phyloP scores from a whole-genome alignment of 805 yeast genomes.

The Saturnispora diversa region DNA sequence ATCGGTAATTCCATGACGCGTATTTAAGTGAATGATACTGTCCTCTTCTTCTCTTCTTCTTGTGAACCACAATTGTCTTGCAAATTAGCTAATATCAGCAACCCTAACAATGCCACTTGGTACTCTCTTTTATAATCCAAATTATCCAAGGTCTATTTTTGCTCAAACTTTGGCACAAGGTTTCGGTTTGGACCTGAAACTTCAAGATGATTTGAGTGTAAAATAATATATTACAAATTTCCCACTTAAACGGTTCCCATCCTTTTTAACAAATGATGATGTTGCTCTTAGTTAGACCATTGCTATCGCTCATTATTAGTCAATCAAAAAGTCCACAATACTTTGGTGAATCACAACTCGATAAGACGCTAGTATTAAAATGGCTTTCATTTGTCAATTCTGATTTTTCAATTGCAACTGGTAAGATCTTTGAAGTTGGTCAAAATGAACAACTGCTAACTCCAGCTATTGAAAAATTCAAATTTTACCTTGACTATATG shows the following conservation, averaged over 20 bases:
- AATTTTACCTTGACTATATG: not conserved
- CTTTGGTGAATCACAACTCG: constrained; percentile 51
- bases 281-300: constrained; percentile 56
- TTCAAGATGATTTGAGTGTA: constrained; percentile 33
- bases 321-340: constrained; percentile 32
- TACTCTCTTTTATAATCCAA: constrained; percentile 11
- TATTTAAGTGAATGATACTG: too few species aligned
- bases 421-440: not conserved
- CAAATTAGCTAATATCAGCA: not conserved
- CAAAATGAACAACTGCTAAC: constrained; percentile 5
- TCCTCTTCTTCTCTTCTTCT: too few species aligned
- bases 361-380: constrained; percentile 54
- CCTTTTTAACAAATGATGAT: constrained; percentile 56
- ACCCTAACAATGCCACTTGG: constrained; percentile 18
- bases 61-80: too few species aligned
- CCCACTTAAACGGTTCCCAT: constrained; percentile 58
- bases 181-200: constrained; percentile 46
- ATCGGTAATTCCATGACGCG: too few species aligned
- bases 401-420: constrained; percentile 44
- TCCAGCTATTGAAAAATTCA: not conserved
- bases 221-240: constrained; percentile 39
- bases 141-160: constrained; percentile 29
- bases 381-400: constrained; percentile 72
- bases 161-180: constrained; percentile 44
- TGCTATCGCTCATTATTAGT: constrained; percentile 46